Evolutionary conservation across 257 asterid species (phyloP).

Genomic region (Solanum tarapatanum): DNA sequence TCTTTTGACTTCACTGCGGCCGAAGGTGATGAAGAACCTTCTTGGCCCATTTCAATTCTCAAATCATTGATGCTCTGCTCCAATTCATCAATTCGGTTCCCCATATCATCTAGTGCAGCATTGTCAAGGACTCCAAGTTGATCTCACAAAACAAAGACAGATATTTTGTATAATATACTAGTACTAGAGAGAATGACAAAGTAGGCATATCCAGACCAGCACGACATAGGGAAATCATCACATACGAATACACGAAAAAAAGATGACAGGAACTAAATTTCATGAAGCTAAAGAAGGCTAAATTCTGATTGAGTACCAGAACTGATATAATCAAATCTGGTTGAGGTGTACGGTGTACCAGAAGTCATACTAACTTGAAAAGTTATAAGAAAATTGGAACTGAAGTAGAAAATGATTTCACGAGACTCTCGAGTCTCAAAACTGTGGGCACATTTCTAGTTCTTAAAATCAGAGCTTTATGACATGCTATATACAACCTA

Average conservation of each 20-base stretch:
- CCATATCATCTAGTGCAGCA: slow-evolving; percentile 83
- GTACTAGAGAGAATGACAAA: background rate
- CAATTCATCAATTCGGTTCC: slow-evolving; percentile 72
- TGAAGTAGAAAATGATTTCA: background rate
- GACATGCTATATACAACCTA: background rate
- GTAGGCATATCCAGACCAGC: background rate
- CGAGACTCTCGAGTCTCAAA: background rate
- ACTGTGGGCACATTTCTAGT: background rate
- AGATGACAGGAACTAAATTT: background rate
- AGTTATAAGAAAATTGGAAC: background rate
- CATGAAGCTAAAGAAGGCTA: background rate
- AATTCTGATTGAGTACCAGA: background rate
- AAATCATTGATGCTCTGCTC: slow-evolving; percentile 90
- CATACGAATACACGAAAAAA: background rate
- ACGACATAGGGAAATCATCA: background rate
- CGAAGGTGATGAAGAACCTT: slow-evolving; percentile 71
- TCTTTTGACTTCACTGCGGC: slow-evolving; percentile 38
- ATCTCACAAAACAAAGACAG: background rate
- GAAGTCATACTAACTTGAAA: background rate
- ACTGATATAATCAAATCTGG: background rate
- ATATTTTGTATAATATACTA: background rate
- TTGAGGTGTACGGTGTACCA: background rate
- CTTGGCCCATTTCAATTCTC: slow-evolving; percentile 80
- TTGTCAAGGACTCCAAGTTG: slow-evolving; percentile 30
- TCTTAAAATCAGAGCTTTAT: background rate